phyloP scores from a whole-genome alignment of 306 rosid genomes.

The Lotus japonicus region DNA sequence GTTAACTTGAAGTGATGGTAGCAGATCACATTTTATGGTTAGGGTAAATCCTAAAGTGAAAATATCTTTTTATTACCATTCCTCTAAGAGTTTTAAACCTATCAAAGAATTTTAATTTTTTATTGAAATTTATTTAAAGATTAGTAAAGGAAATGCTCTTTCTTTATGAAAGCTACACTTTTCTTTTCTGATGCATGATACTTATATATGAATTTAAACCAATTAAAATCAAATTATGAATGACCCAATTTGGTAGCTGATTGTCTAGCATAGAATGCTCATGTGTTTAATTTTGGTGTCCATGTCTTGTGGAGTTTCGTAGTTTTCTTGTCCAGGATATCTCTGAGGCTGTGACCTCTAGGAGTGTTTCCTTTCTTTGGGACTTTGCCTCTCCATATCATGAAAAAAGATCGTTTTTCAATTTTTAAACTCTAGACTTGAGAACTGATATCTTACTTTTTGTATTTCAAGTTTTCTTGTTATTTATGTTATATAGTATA shows the following conservation, averaged over 20 bases:
- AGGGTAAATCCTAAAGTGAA: conserved; percentile 2
- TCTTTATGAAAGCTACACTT: background rate
- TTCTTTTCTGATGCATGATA: background rate
- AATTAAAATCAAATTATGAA: background rate
- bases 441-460: background rate
- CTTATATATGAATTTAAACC: background rate
- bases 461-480: background rate
- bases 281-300: no score
- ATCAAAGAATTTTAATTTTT: conserved; percentile 55
- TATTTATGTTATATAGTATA: background rate
- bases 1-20: background rate
- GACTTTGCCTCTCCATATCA: no score
- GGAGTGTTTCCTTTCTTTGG: no score
- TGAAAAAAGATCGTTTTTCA: background rate
- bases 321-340: no score
- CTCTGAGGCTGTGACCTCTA: no score
- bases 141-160: background rate
- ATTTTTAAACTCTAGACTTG: background rate
- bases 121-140: conserved; percentile 8
- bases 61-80: conserved; percentile 29
- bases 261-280: no score
- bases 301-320: no score
- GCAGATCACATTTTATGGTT: conserved; percentile 18
- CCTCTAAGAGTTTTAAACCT: conserved; percentile 57
- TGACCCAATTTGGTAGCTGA: no score